Evolutionary conservation across 1,284 basidiomycete species (phyloP), one percentile per base, ranked within the genome.

Genomic region (Xanthoconium separans): DNA sequence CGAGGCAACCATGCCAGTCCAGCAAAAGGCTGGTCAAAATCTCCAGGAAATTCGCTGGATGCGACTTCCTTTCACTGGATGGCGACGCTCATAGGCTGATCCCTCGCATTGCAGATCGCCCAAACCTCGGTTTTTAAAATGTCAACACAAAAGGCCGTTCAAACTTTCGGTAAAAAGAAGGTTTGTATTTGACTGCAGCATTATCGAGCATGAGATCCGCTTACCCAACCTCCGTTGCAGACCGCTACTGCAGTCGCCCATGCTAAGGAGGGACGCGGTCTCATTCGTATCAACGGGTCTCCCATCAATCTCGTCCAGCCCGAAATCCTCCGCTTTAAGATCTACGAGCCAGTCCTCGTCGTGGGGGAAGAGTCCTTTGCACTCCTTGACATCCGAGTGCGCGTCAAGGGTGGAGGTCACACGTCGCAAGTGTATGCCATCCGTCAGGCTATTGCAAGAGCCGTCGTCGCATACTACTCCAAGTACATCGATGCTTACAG

Each of bases 101-200:
- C 55, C 50, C 48, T 51, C 56, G 52, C 45, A 53, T 44, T 44
- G 11, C 50, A 72, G 70, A 60, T 49, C 50, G 41, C 49, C 48
- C 33, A 44, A 55, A 48, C 54, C 52, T 53, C 45, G 48, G 48
- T 53, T 33, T 56, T 43, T 52, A 48, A 75, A 75, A 91, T 91
- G 88, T 83, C 87, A 65, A 77, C 85, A 74, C 75, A 76, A 65
- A 90, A 91, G 78, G 90, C 93, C 80, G 93, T 97, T 65, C 95
- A 97, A 75, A 95, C 92, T 61, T 97, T 97, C 78, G 94, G 94
- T 77, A 97, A 97, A 91, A 97, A 97, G 88, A 96, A 96, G 89
- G 91, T 84, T 70, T 62, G 84, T 73, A 31, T 51, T n/a, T 5
- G 13, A 44, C 34, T 34, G 29, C 30, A 44, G 36, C 48, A 27